These are phyloP conservation scores for Stephania cephalantha DNA, from an alignment of 164 flowering plant species.

Conservation along the genomic window DNA sequence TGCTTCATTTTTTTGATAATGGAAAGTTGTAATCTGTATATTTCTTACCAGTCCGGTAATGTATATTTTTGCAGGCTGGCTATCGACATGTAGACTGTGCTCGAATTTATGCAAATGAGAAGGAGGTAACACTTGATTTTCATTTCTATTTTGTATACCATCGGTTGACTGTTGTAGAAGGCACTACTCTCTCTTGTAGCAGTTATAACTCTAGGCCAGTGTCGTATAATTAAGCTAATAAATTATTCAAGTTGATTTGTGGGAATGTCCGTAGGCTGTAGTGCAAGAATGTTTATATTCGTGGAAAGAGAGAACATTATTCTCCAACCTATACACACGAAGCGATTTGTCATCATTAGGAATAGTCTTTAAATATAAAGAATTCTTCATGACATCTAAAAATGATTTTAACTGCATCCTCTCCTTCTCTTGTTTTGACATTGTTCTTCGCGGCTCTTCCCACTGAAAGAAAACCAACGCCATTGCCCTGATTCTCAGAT, in stretches of 20 bases:
- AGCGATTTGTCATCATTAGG: no score
- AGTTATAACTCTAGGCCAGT: background rate
- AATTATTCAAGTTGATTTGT: background rate
- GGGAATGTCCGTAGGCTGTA: no score
- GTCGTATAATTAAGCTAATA: background rate
- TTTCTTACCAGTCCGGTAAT: background rate
- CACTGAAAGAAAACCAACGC: background rate
- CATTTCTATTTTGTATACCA: background rate
- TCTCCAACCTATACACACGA: no score
- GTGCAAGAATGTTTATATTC: no score
- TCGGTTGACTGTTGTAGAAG: background rate
- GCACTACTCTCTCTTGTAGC: no score
- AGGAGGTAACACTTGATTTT: conserved; percentile 35
- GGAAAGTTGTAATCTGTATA: background rate
- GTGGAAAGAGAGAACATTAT: background rate
- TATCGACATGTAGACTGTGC: conserved; percentile 74
- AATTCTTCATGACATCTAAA: background rate
- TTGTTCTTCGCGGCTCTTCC: background rate
- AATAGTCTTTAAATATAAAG: background rate
- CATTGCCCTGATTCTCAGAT: background rate
- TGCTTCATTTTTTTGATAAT: background rate
- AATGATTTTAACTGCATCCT: background rate
- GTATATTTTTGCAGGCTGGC: conserved; percentile 36
- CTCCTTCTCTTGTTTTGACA: background rate
- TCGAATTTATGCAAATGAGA: conserved; percentile 45